phyloP scores from a whole-genome alignment of 331 rosid species.

The Quercus phellos region DNA sequence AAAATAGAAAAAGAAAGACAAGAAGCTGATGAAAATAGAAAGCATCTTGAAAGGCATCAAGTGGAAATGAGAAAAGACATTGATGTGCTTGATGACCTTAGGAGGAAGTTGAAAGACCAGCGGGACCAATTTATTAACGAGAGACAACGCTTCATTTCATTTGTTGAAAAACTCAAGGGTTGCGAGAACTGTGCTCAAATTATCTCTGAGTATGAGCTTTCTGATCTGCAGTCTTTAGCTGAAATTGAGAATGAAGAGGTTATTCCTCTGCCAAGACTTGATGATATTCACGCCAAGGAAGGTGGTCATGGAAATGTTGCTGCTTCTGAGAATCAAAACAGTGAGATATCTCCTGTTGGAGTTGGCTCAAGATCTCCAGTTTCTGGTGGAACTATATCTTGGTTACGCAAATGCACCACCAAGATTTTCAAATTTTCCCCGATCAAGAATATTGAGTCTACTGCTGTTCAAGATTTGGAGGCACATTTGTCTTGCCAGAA shows the following conservation, averaged over 20 bases:
- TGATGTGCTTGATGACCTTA: conserved; percentile 70
- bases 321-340: conserved; percentile 36
- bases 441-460: conserved; percentile 41
- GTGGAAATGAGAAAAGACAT: conserved; percentile 81
- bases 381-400: conserved; percentile 74
- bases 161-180: conserved; percentile 61
- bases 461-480: conserved; percentile 38
- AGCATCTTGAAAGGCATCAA: conserved; percentile 66
- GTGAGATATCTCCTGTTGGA: conserved; percentile 37
- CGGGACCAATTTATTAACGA: conserved; percentile 71
- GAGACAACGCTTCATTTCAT: conserved; percentile 63
- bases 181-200: conserved; percentile 72
- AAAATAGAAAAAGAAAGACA: conserved; percentile 70
- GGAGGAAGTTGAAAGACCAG: conserved; percentile 64
- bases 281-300: conserved; percentile 38
- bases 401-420: conserved; percentile 91
- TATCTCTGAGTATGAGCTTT: conserved; percentile 68
- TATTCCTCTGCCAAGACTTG: conserved; percentile 47
- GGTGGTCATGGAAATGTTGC: conserved; percentile 38
- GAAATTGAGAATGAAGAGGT: conserved; percentile 65
- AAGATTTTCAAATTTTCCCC: conserved; percentile 83
- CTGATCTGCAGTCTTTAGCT: conserved; percentile 55
- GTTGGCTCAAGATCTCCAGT: conserved; percentile 45
- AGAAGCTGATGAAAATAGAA: conserved; percentile 66
- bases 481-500: conserved; percentile 27